Evolutionary conservation across 2,329 filamentous ascomycete genomes (phyloP), one percentile per base, ranked within the genome.

Genomic region (Hymenoscyphus repandus): DNA sequence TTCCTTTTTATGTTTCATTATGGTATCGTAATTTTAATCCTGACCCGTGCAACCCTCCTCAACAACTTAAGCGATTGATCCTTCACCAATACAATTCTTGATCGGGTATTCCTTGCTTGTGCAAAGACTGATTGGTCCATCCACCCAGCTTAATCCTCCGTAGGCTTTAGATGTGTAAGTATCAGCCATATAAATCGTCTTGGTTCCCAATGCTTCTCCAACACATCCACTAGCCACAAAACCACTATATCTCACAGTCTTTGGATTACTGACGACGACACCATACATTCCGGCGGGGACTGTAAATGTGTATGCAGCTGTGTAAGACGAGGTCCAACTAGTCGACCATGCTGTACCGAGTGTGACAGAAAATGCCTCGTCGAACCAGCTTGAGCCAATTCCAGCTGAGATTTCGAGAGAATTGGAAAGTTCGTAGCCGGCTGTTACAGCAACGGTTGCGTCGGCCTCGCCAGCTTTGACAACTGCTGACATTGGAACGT

Each of bases 71-170:
- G 44, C 18, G 18, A 37, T 47, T 49, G 45, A 49, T 6, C 69
- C 70, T 9, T 63, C 57, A 38, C 70, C 70, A 15, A 67, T 50
- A 58, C 70, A 73, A 56, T 57, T 70, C 12, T 62, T 62, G 27
- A 72, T 37, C 5, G 70, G 70, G 46, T 69, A 69, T 1, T 32
- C 52, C 39, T 67, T 66, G 49, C 66, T 65, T 34, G 60, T 64
- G 61, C 70, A 72, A 2, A 72, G 60, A 6, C 55, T 51, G 43
- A 72, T 71, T 9, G 65, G 59, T 11, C 70, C 70, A 58, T 70
- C 64, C 9, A 72, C 70, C 70, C 70, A 73, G 20, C 53, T 51
- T 52, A 73, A 50, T 32, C 59, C 54, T 13, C 58, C 63, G 45
- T 63, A 70, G 11, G 36, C 49, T 61, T 68, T 67, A 50, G 55